Evolutionary conservation across 148 eudicot genomes (phyloP), one percentile per base, ranked within the genome.

Genomic region (Chenopodium album): DNA sequence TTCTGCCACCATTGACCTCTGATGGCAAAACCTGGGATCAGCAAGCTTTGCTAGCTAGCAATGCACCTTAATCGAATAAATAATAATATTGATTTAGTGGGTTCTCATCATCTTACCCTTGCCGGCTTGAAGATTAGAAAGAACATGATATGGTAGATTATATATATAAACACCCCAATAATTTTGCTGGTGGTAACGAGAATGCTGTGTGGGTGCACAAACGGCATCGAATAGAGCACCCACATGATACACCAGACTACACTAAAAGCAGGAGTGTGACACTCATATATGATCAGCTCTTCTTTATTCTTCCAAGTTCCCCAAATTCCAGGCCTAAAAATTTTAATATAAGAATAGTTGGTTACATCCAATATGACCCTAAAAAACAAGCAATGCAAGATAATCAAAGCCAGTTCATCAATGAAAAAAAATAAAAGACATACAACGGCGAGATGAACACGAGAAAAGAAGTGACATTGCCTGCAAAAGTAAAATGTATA

Each of bases 161-260:
- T 20, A 79, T 91, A 89, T 12, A 90, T 50, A 7, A 70, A 26
- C 9, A 91, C 23, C 4, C 98, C 97, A 11, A 75, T 3, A 23
- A 87, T 87, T 17, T 92, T 94, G 80, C 90, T 83, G 12, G 97
- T 94, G 86, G 92, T 44, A 16, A 92, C 89, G 6, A 90, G 88
- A 23, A 80, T 37, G 82, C 91, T 89, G 79, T 92, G 80, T 0
- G 97, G 96, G 50, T 90, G 90, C 16, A 94, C 90, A 44, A 85
- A 78, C 7, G 94, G 98, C 60, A 87, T 78, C 1, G 90, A 92
- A 56, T 93, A 93, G 47, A 93, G 80, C 26, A 88, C 73, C 97
- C 94, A 93, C 83, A 92, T 52, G 2, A 84, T 59, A 32, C 98
- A 94, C 76, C 87, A 90, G 65, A 91, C 85, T 17, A 89, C 48